Evolutionary conservation across 495 filamentous ascomycete species (phyloP).

Genomic region (Pyrenula aspistea): DNA sequence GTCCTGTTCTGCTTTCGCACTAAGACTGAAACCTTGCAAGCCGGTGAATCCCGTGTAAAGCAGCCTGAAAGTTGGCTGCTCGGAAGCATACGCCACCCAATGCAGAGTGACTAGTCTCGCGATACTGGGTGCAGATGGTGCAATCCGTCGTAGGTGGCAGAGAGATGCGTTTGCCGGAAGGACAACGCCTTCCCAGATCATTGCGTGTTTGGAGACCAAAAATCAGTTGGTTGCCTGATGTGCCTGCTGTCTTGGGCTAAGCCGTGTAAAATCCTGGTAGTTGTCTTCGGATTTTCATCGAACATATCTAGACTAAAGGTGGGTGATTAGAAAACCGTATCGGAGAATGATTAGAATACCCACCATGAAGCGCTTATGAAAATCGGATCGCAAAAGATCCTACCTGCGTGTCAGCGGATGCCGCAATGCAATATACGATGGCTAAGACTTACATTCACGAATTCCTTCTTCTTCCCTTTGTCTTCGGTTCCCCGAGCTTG

Average conservation of each 20-base stretch:
- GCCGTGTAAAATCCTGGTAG: too few species aligned
- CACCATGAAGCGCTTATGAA: conserved; percentile 96
- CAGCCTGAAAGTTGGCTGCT: background rate
- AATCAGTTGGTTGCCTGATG: too few species aligned
- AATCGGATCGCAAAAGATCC: conserved; percentile 90
- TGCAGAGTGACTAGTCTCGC: too few species aligned
- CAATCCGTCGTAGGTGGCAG: too few species aligned
- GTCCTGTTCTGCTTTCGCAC: background rate
- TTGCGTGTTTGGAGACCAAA: too few species aligned
- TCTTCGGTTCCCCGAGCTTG: conserved; percentile 92
- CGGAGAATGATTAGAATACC: conserved; percentile 22
- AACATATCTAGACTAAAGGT: conserved; percentile 53
- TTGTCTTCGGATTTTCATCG: conserved; percentile 25
- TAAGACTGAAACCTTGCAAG: background rate
- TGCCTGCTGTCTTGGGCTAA: too few species aligned
- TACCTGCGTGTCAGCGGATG: conserved; percentile 20
- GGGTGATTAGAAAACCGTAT: too few species aligned
- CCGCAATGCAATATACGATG: background rate
- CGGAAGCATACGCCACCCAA: too few species aligned
- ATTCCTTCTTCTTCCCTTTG: conserved; percentile 80
- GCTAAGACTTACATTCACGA: conserved; percentile 68
- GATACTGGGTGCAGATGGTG: too few species aligned
- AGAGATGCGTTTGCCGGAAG: too few species aligned
- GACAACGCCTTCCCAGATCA: too few species aligned
- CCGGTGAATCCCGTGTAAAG: background rate